Evolutionary conservation across 805 yeast species (phyloP).

Genomic region (Saturnispora halmiae): DNA sequence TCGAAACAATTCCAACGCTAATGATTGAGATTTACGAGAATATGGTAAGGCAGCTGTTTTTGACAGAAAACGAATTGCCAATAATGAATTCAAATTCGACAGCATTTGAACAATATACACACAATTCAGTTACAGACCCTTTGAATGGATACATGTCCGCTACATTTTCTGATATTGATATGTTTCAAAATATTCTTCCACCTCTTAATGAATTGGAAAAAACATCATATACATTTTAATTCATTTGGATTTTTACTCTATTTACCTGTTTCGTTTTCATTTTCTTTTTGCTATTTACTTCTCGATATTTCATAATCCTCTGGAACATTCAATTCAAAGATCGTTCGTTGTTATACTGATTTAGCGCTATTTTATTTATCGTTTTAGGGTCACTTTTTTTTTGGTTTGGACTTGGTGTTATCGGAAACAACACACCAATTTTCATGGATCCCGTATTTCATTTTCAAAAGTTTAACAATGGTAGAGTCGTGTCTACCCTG

Average conservation of each 20-base stretch:
- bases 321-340: too few relatives aligned
- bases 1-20: not conserved
- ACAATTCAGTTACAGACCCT: not conserved
- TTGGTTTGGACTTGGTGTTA: slow-evolving; percentile 1
- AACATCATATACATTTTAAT: not conserved
- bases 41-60: not conserved
- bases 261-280: not conserved
- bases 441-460: slow-evolving; percentile 52
- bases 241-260: not conserved
- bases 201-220: not conserved
- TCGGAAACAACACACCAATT: slow-evolving; percentile 48
- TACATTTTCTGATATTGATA: slow-evolving; percentile 4
- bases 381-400: not conserved
- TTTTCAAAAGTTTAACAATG: slow-evolving; percentile 47
- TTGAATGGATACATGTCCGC: slow-evolving; percentile 1
- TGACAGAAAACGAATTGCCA: not conserved
- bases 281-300: not conserved
- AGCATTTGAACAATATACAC: not conserved
- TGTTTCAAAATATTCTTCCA: slow-evolving; percentile 1
- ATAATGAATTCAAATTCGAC: not conserved
- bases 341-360: not conserved
- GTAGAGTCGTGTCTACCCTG: slow-evolving; percentile 82
- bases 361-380: not conserved
- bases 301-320: not conserved
- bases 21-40: slow-evolving; percentile 4